A percentile compares a stretch with the other conserved stretches of the same genome.
Conservation (phyloP, 1,139 yeast genomes). For the Diutina rugosa region DNA sequence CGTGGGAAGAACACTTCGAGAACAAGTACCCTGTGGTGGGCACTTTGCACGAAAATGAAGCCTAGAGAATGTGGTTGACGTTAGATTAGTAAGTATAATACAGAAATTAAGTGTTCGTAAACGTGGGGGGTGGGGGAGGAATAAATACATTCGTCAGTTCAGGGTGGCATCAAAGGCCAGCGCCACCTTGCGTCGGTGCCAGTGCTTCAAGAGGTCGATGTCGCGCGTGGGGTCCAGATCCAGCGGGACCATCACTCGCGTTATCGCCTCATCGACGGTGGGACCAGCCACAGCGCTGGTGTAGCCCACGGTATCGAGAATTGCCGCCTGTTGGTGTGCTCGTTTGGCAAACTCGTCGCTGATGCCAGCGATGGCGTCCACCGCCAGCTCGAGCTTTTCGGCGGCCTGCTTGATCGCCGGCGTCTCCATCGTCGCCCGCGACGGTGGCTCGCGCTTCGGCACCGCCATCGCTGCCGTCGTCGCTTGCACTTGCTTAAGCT, state of each 20-base stretch:
- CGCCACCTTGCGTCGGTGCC: not conserved
- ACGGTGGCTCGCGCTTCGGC: not conserved
- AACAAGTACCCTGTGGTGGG: slow-evolving; percentile 70
- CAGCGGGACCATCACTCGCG: not conserved
- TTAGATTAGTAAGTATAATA: not conserved
- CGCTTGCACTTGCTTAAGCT: not conserved
- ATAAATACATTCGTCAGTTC: not conserved
- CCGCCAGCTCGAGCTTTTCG: not conserved
- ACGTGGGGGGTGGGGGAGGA: not conserved
- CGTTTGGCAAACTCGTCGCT: not conserved
- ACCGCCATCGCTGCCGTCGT: not conserved
- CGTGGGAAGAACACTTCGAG: slow-evolving; percentile 78
- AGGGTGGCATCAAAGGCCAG: not conserved
- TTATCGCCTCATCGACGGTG: not conserved
- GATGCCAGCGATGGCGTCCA: not conserved
- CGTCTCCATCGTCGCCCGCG: not conserved
- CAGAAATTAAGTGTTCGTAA: not conserved
- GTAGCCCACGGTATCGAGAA: not conserved
- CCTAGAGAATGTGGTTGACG: not conserved
- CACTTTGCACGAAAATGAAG: slow-evolving; percentile 14
- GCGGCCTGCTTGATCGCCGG: not conserved
- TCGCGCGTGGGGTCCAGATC: not conserved
- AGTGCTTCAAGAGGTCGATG: not conserved
- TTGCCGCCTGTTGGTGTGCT: not conserved
- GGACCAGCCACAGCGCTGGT: not conserved